Base-by-base conservation (phyloP, 306 rosid genomes). In the Castanea sativa region DNA sequence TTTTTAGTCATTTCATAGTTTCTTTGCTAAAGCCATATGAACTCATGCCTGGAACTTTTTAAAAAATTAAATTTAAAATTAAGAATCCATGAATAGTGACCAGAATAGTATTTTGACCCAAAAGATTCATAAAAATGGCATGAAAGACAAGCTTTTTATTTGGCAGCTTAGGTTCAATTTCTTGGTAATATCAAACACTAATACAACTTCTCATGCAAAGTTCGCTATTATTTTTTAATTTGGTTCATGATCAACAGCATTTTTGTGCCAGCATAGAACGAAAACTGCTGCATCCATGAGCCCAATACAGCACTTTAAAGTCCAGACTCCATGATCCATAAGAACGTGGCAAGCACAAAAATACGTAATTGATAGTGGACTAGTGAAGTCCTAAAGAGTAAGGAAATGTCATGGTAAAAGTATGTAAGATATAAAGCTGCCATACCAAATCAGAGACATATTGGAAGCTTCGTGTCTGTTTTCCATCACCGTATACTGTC, bases 381-480 rank as follows among this genome's bases (percentile, higher is more conserved):
- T 14, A 51, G 20, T 15, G 30, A 57, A 69, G 41, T 60, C 70
- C 16, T 23, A 14, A 15, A 52, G 5, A 63, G 61, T 33, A 8
- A 61, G 20, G 21, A 29, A 65, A 51, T 76, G 11, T 32, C 33
- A 5, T 10, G 51, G 57, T 4, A 64, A 23, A 33, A 6, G 8
- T 51, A 55, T 49, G 60, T 56, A 21, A 25, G 49, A 45, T 38
- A 35, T n/a, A 30, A 35, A 74, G 73, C 74, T 41, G 76, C 74
- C 72, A 76, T 88, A 94, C 97, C 97, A 94, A 88, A 87, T 94
- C 98, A 59, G 98, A 89, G 80, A 94, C 98, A 85, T 88, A 94
- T 85, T 94, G 98, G 92, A 94, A 94, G 88, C 98, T 94, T 87
- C 97, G 88, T 68, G 97, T 94, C 83, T 94, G 98, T 87, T 91